Conservation (phyloP, 1,139 yeast genomes). For the Scheffersomyces titani region DNA sequence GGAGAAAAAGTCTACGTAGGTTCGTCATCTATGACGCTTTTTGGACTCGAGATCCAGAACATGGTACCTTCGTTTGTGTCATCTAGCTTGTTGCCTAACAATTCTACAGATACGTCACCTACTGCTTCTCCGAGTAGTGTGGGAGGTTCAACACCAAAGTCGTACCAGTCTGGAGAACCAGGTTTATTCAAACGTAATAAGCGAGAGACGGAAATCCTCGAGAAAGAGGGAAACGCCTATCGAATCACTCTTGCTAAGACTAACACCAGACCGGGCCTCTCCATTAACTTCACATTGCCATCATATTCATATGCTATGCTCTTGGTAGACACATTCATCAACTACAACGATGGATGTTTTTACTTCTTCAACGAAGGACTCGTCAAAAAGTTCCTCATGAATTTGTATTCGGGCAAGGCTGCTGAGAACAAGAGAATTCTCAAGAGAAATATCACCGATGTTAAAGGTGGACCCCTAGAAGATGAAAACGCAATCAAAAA, state of each 20-base stretch:
- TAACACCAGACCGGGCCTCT: slow-evolving; percentile 64
- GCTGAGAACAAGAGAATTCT: slow-evolving; percentile 42
- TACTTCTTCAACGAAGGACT: slow-evolving; percentile 84
- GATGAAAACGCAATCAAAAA: slow-evolving; percentile 47
- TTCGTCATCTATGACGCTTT: slow-evolving; percentile 77
- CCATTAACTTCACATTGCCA: slow-evolving; percentile 71
- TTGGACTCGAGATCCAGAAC: slow-evolving; percentile 74
- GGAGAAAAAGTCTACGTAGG: slow-evolving; percentile 78
- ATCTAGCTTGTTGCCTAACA: slow-evolving; percentile 15
- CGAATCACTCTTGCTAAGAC: slow-evolving; percentile 68
- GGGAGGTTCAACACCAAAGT: slow-evolving; percentile 6
- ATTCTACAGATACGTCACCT: slow-evolving; percentile 7
- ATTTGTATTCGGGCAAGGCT: slow-evolving; percentile 54
- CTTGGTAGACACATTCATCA: slow-evolving; percentile 72
- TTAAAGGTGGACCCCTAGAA: slow-evolving; percentile 26
- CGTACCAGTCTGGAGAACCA: slow-evolving; percentile 2
- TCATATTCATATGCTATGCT: slow-evolving; percentile 76
- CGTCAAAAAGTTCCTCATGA: slow-evolving; percentile 63
- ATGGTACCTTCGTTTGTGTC: slow-evolving; percentile 43
- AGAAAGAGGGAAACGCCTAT: slow-evolving; percentile 75
- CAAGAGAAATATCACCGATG: slow-evolving; percentile 32
- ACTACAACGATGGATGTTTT: slow-evolving; percentile 82
- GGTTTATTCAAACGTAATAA: slow-evolving; percentile 10
- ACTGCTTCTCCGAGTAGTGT: slow-evolving; percentile 10
- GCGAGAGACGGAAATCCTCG: slow-evolving; percentile 51